These are phyloP conservation scores for Coemansia sp. DNA, from an alignment of 192 early-diverging fungal species.

Conservation along the genomic window DNA sequence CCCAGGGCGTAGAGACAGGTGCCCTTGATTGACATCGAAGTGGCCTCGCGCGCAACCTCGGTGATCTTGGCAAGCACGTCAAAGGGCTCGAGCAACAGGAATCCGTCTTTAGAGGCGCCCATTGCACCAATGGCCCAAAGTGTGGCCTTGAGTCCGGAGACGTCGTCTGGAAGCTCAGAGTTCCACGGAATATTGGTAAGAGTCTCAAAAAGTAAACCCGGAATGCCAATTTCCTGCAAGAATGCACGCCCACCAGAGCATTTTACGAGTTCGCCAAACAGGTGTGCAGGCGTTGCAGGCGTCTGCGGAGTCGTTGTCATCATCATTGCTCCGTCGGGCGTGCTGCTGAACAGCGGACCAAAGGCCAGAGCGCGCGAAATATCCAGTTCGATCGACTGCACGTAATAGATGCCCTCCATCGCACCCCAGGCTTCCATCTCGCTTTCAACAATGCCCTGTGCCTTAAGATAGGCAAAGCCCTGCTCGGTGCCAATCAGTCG, in stretches of 20 bases:
- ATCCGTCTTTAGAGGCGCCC: constrained; percentile 43
- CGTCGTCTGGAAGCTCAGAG: constrained; percentile 30
- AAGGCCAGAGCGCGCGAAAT: constrained; percentile 41
- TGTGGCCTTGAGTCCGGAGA: constrained; percentile 47
- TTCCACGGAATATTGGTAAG: constrained; percentile 48
- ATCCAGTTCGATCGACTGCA: constrained; percentile 50
- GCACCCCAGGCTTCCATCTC: constrained; percentile 54
- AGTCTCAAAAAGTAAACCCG: constrained; percentile 49
- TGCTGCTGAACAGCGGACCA: constrained; percentile 51
- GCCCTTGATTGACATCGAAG: constrained; percentile 41
- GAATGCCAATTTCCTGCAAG: constrained; percentile 24
- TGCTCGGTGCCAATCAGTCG: constrained; percentile 33
- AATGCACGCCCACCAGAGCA: constrained; percentile 28
- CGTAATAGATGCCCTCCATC: constrained; percentile 44
- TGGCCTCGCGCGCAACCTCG: constrained; percentile 26
- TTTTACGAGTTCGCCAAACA: constrained; percentile 48
- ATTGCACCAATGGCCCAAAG: constrained; percentile 53
- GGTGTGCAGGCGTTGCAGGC: constrained; percentile 44
- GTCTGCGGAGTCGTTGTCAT: constrained; percentile 47
- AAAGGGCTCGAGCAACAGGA: constrained; percentile 35
- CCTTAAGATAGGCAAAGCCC: constrained; percentile 35
- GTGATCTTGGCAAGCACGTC: constrained; percentile 29
- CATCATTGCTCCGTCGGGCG: constrained; percentile 42
- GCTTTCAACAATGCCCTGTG: constrained; percentile 40
- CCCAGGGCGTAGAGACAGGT: constrained; percentile 47